Evolutionary conservation across 2,329 filamentous ascomycete genomes (phyloP).

Genomic region (Claviceps sp.): DNA sequence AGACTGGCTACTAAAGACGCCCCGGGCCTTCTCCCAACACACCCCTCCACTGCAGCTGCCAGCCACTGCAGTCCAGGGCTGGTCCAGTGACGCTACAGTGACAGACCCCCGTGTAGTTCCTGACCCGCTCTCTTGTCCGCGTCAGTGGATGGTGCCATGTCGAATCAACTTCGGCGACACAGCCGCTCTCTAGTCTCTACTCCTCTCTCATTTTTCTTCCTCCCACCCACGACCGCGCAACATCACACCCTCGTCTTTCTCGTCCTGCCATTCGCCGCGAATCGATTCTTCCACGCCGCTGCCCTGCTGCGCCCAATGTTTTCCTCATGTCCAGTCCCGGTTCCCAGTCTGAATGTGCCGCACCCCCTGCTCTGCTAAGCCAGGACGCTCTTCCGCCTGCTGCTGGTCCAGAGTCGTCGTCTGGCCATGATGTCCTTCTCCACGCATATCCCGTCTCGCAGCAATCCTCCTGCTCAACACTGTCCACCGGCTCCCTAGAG

Average conservation of each 20-base stretch:
- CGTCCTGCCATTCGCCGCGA: slow-evolving; percentile 11
- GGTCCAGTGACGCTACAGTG: slow-evolving; percentile 3
- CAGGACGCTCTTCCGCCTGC: slow-evolving; percentile 5
- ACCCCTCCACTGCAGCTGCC: background rate
- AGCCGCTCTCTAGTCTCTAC: background rate
- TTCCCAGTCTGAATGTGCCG: slow-evolving; percentile 40
- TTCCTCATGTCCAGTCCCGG: slow-evolving; percentile 43
- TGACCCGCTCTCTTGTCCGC: background rate
- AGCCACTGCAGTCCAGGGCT: background rate
- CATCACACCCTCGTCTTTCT: slow-evolving; percentile 7
- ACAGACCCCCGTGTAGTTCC: background rate
- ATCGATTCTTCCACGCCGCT: slow-evolving; percentile 12
- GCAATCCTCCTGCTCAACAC: slow-evolving; percentile 1
- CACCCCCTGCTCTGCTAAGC: slow-evolving; percentile 33
- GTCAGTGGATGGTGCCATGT: background rate
- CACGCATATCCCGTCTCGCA: background rate
- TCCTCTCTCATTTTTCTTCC: slow-evolving; percentile 6
- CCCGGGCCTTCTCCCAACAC: background rate
- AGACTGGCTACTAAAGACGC: background rate
- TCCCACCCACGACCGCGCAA: slow-evolving; percentile 8
- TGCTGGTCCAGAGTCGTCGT: slow-evolving; percentile 6
- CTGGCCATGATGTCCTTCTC: slow-evolving; percentile 7
- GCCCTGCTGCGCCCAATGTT: slow-evolving; percentile 34
- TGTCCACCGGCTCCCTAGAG: slow-evolving; percentile 2
- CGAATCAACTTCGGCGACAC: slow-evolving; percentile 3